Conservation (phyloP, 2,329 filamentous ascomycete species). For the Microsporum ferrugineum region DNA sequence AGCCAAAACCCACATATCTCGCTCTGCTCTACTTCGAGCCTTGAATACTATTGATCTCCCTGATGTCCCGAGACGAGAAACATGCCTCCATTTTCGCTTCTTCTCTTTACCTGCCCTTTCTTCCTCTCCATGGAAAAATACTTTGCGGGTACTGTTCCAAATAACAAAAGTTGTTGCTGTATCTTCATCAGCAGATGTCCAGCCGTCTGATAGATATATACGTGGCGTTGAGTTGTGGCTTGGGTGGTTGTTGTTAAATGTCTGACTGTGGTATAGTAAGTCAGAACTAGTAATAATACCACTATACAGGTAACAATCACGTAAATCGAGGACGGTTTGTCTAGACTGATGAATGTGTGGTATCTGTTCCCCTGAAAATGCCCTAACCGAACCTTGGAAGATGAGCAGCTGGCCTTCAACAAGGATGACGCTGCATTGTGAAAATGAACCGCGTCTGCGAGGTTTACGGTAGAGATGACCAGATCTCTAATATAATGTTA, state of each 20-base stretch:
- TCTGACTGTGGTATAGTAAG: constrained; percentile 52
- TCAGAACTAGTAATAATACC: constrained; percentile 52
- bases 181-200: constrained; percentile 53
- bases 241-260: constrained; percentile 52
- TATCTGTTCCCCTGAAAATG: constrained; percentile 43
- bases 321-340: constrained; percentile 47
- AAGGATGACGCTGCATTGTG: constrained; percentile 49
- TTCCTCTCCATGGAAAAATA: constrained; percentile 41
- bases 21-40: constrained; percentile 51
- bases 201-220: constrained; percentile 49
- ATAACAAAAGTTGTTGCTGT: constrained; percentile 57
- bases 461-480: constrained; percentile 54
- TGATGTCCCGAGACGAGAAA: constrained; percentile 49
- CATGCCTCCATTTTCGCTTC: constrained; percentile 42
- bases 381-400: constrained; percentile 50
- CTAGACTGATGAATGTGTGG: constrained; percentile 52
- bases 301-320: constrained; percentile 55
- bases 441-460: constrained; percentile 50
- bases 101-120: constrained; percentile 19
- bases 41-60: constrained; percentile 56
- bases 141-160: constrained; percentile 50
- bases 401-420: constrained; percentile 50
- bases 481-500: constrained; percentile 30
- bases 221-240: constrained; percentile 49
- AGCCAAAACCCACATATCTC: constrained; percentile 57